Base-by-base conservation (phyloP, 2,329 filamentous ascomycete genomes). In the Pleomassaria siparia region DNA sequence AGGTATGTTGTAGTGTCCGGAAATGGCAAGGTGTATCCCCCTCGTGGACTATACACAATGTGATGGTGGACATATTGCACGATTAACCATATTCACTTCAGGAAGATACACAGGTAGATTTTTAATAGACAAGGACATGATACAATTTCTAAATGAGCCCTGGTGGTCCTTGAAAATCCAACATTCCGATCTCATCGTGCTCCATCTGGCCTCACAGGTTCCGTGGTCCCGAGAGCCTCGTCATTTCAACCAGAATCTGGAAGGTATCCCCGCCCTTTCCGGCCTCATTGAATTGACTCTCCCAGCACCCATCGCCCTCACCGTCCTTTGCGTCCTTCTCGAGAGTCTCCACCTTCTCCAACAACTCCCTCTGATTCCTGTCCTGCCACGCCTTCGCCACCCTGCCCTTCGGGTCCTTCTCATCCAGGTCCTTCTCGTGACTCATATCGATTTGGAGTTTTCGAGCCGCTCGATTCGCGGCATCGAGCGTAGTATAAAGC, bases 301-400 rank as follows among this genome's bases (percentile, higher is more conserved):
- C 47, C 64, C 63, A 67, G 26, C 28, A 64, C 0, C 47, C 49
- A 25, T 45, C 50, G 20, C 49, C 44, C 1, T 43, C 44, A 2
- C 48, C 47, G 11, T 18, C 30, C 13, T 39, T 37, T 6, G 24
- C 12, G 8, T 28, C 25, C 7, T 28, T 12, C 13, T 44, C 32
- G 26, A 67, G 25, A 7, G 10, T 48, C 4, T 46, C 13, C 16
- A 59, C 7, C 40, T 95, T 61, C 2, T 30, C 22, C 6, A 53
- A 47, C 33, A 69, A 43, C 8, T 50, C 39, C 9, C 11, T 32
- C 11, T 49, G 12, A 10, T 62, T 42, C 13, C 52, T 25, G 5
- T 45, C 33, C 49, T 62, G 64, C 49, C 55, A 66, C 2, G 22
- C 25, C 29, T 41, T 40, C 12, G 53, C 47, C 21, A 47, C 16